Evolutionary conservation across 257 asterid genomes (phyloP).

Genomic region (Penstemon eatonii): DNA sequence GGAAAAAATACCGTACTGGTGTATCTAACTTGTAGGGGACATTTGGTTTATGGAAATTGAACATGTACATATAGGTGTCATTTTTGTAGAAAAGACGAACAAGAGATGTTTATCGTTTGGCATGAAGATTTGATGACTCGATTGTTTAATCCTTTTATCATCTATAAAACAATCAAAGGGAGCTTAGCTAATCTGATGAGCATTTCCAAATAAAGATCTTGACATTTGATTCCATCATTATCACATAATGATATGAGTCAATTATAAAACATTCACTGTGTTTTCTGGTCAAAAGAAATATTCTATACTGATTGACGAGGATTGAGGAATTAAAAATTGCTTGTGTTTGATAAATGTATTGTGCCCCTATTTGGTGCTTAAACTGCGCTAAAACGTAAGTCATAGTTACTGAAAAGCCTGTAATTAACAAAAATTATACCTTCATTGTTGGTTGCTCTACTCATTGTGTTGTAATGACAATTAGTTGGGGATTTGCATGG

Average conservation of each 20-base stretch:
- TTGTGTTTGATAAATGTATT: too few species aligned
- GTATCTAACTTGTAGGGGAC: not conserved
- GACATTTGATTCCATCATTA: too few species aligned
- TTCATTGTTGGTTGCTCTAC: slow-evolving; percentile 15
- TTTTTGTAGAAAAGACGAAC: not conserved
- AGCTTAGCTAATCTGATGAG: not conserved
- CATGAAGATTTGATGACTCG: not conserved
- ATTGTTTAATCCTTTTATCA: not conserved
- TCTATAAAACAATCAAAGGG: slow-evolving; percentile 14
- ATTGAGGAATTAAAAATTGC: too few species aligned
- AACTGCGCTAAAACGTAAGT: not conserved
- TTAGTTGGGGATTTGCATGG: slow-evolving; percentile 98
- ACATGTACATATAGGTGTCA: not conserved
- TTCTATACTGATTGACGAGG: not conserved
- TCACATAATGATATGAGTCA: not conserved
- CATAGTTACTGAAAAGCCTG: not conserved
- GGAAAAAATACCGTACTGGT: too few species aligned
- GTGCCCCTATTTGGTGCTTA: too few species aligned
- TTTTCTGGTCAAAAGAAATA: not conserved
- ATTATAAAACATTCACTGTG: not conserved
- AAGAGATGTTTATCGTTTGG: not conserved
- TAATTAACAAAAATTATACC: slow-evolving; percentile 1
- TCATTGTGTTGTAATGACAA: slow-evolving; percentile 23
- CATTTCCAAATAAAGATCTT: too few species aligned
- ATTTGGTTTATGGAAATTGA: not conserved